Base-by-base conservation (phyloP, 148 eudicot genomes). In the Silene conica region DNA sequence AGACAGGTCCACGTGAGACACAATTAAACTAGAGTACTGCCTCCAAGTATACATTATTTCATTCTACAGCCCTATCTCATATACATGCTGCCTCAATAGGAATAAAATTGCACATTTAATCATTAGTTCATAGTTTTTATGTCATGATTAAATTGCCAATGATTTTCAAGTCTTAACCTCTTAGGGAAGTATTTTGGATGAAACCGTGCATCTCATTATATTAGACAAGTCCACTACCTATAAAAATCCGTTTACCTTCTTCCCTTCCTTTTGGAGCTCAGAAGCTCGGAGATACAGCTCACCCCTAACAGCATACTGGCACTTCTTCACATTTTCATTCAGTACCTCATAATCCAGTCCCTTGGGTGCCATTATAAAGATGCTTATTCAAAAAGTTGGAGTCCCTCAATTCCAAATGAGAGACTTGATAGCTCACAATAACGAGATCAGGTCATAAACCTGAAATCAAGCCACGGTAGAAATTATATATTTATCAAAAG, bases 251-350 rank as follows among this genome's bases (percentile, higher is more conserved):
- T 18, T 63, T 85, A 95, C 97, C 98, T 92, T 95, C 78, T 95
- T 95, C 64, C 98, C 98, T 83, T 95, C 98, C 76, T 88, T 92
- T 80, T 95, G 97, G 83, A 95, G 98, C 86, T 95, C 98, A 55
- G 97, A 86, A 70, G 98, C 98, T 70, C 98, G 96, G 80, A 95
- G 98, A 82, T 95, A 95, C 82, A 95, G 83, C 84, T 95, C 98
- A 31, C 98, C 98, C 87, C 97, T 86, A 63, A 95, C 98, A 79
- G 98, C 97, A 85, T 95, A 95, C 75, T 95, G 97, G 58, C 81
- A 86, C 85, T 90, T 95, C 89, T 95, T 95, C 77, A 95, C 98
- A 80, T 95, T 95, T 85, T 92, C 97, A 73, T 95, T 95, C 77
- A 95, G 67, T 62, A 77, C 71, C 11, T 95, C 97, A 79, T 92